Evolutionary conservation across 495 filamentous ascomycete genomes (phyloP).

Genomic region (Paragyromitra xinjiangensis): DNA sequence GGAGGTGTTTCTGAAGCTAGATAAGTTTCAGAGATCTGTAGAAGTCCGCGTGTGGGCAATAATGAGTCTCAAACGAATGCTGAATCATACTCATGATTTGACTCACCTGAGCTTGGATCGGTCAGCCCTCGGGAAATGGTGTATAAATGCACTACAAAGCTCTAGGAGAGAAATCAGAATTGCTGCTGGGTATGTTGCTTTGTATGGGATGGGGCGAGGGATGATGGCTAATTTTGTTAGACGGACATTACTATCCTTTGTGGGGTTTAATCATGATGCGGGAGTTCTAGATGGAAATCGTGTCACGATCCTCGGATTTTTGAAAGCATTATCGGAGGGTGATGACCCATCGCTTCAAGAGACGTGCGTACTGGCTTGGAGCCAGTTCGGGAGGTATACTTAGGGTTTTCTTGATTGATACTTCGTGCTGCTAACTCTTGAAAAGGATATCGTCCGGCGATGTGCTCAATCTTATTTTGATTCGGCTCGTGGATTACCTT

Average conservation of each 20-base stretch:
- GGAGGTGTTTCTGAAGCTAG: constrained; percentile 65
- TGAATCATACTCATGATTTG: constrained; percentile 68
- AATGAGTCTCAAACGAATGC: constrained; percentile 71
- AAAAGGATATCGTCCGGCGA: constrained; percentile 71
- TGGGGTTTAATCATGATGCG: constrained; percentile 63
- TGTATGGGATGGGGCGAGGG: not conserved
- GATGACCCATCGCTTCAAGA: constrained; percentile 74
- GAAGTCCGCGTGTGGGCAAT: constrained; percentile 76
- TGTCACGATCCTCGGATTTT: constrained; percentile 70
- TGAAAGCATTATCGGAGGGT: constrained; percentile 74
- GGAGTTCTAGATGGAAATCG: constrained; percentile 71
- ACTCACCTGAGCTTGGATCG: constrained; percentile 71
- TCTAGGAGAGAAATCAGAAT: constrained; percentile 86
- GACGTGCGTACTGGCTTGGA: constrained; percentile 83
- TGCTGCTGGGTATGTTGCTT: constrained; percentile 69
- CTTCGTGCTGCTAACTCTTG: constrained; percentile 30
- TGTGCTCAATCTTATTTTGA: constrained; percentile 83
- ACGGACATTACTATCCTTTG: constrained; percentile 71
- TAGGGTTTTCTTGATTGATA: constrained; percentile 47
- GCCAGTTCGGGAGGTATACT: constrained; percentile 74
- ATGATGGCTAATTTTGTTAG: constrained; percentile 62
- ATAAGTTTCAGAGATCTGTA: constrained; percentile 68
- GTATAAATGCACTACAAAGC: constrained; percentile 79
- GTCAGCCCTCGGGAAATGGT: constrained; percentile 78
- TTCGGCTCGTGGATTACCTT: constrained; percentile 84